Percentiles rank a stretch among this genome's conserved stretches.
phyloP scores from a whole-genome alignment of 768 basidiomycete genomes.

The Multifurca ochricompacta region DNA sequence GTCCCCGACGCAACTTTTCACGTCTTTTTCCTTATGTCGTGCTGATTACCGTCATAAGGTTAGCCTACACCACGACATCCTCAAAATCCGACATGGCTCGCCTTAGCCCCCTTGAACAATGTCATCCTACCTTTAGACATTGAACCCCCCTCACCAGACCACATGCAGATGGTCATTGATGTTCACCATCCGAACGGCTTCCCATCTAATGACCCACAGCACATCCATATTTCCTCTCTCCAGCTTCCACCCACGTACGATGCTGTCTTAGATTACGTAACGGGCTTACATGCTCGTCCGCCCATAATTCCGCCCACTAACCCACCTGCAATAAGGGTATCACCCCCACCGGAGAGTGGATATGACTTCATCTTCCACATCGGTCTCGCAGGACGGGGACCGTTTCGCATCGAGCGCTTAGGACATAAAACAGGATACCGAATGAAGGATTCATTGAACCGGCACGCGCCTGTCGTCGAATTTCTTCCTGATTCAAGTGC shows the following conservation, averaged over 20 bases:
- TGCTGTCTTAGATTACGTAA: constrained; percentile 44
- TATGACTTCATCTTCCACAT: constrained; percentile 71
- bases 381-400: constrained; percentile 62
- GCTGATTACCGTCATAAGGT: constrained; percentile 21
- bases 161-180: constrained; percentile 18
- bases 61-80: constrained; percentile 22
- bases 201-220: constrained; percentile 23
- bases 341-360: constrained; percentile 39
- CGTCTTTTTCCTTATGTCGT: not conserved
- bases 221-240: constrained; percentile 54
- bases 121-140: constrained; percentile 30
- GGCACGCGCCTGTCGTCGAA: constrained; percentile 39
- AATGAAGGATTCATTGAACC: constrained; percentile 58
- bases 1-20: constrained; percentile 22
- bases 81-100: constrained; percentile 65
- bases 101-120: constrained; percentile 58
- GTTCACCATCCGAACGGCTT: constrained; percentile 18
- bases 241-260: constrained; percentile 55
- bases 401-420: constrained; percentile 55
- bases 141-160: constrained; percentile 20
- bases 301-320: constrained; percentile 32
- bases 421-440: constrained; percentile 63
- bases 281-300: constrained; percentile 53
- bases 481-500: constrained; percentile 25
- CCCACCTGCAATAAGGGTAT: constrained; percentile 31